Evolutionary conservation across 352 stramenopile species (phyloP).

Genomic region (Phytophthora cryptogea): DNA sequence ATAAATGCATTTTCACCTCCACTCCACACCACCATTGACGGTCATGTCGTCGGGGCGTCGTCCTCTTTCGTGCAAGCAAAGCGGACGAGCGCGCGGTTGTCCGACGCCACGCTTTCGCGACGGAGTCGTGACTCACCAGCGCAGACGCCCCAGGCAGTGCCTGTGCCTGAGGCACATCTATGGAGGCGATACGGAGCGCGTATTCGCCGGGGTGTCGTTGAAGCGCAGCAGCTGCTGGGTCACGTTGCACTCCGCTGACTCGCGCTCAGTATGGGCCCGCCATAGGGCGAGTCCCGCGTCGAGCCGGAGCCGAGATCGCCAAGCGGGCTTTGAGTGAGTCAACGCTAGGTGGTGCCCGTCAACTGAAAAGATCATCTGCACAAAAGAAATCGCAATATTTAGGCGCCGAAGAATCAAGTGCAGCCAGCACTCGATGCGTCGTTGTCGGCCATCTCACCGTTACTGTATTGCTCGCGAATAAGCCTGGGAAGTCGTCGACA

Average conservation of each 20-base stretch:
- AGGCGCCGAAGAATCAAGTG: conserved; percentile 23
- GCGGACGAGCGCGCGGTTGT: background rate
- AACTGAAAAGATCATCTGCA: conserved; percentile 14
- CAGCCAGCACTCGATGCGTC: background rate
- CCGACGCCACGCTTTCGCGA: background rate
- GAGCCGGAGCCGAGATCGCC: conserved; percentile 12
- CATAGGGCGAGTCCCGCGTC: conserved; percentile 11
- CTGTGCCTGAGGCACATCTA: conserved; percentile 9
- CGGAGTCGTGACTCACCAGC: conserved; percentile 2
- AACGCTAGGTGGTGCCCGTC: conserved; percentile 18
- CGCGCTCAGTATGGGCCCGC: background rate
- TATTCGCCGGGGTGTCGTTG: conserved; percentile 23
- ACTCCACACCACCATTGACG: no score
- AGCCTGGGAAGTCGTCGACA: no score
- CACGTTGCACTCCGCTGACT: no score
- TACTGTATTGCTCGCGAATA: no score
- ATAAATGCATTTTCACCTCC: conserved; percentile 26
- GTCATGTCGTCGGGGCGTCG: no score
- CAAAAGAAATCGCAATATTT: conserved; percentile 27
- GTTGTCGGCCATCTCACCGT: no score
- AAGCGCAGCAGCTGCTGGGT: conserved; percentile 22
- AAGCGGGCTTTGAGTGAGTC: conserved; percentile 31
- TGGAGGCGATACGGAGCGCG: conserved; percentile 22
- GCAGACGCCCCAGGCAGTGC: conserved; percentile 13
- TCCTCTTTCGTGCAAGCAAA: conserved; percentile 6